phyloP scores from a whole-genome alignment of 2,329 filamentous ascomycete species.

The Sclerotinia sclerotiorum region DNA sequence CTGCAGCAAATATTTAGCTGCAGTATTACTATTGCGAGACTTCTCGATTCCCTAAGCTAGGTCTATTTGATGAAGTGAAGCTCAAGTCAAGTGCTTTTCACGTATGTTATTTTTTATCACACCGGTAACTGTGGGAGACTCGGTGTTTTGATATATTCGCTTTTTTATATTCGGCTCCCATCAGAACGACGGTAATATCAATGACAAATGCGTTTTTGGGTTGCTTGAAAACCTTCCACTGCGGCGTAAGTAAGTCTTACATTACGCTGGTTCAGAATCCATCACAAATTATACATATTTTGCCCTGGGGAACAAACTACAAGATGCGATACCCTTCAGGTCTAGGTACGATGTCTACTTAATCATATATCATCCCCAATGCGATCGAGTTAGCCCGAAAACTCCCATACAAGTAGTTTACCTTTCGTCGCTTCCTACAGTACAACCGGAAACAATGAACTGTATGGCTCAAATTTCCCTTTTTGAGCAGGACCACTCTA shows the following conservation, averaged over 20 bases:
- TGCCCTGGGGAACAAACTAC: neutral
- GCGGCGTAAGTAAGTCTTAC: neutral
- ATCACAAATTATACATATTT: neutral
- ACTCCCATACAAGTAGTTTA: neutral
- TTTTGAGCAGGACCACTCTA: no score
- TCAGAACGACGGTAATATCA: neutral
- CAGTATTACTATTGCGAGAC: neutral
- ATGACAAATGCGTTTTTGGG: neutral
- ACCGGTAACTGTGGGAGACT: no score
- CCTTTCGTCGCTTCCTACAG: neutral
- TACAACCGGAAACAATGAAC: no score
- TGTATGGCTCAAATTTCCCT: no score
- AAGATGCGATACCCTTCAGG: no score
- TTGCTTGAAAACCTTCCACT: neutral
- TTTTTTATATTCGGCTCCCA: neutral
- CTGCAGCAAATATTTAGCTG: neutral
- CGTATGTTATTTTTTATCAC: no score
- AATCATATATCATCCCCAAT: neutral
- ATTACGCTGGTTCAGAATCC: neutral
- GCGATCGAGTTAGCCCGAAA: no score
- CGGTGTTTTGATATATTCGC: neutral
- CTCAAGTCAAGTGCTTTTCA: neutral
- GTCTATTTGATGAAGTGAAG: no score
- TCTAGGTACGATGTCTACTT: no score
- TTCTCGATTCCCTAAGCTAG: neutral